Percentiles rank a stretch among this genome's conserved stretches.
These are phyloP conservation scores for Babesia ovis DNA, from an alignment of 169 alveolate species.

Conservation along the genomic window DNA sequence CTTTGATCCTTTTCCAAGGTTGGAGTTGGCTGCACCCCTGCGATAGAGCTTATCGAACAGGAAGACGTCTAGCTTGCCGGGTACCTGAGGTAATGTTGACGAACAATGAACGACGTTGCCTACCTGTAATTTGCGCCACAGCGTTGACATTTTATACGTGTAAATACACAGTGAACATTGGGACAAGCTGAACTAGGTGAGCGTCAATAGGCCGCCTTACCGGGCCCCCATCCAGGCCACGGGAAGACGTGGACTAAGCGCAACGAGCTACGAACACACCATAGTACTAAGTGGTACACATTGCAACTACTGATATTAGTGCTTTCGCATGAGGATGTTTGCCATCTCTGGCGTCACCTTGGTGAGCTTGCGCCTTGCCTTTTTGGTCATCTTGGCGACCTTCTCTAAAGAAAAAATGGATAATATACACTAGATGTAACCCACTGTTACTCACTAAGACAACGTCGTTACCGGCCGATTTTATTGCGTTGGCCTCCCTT, in stretches of 20 bases:
- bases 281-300: neutral
- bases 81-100: slow-evolving; percentile 30
- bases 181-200: neutral
- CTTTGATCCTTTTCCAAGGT: neutral
- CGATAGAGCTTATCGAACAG: slow-evolving; percentile 65
- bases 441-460: slow-evolving; percentile 55
- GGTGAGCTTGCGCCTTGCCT: slow-evolving; percentile 56
- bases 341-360: slow-evolving; percentile 67
- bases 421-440: slow-evolving; percentile 1
- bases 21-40: slow-evolving; percentile 38
- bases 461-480: slow-evolving; percentile 63
- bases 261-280: neutral
- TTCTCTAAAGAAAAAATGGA: slow-evolving; percentile 31
- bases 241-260: neutral
- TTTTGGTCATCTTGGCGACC: slow-evolving; percentile 64
- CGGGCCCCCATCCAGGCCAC: slow-evolving; percentile 20
- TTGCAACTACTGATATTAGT: neutral
- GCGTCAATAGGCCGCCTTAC: slow-evolving; percentile 4
- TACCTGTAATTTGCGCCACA: slow-evolving; percentile 70
- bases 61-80: slow-evolving; percentile 61
- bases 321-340: slow-evolving; percentile 24
- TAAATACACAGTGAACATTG: slow-evolving; percentile 2
- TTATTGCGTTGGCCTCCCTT: slow-evolving; percentile 57
- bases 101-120: neutral
- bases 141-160: slow-evolving; percentile 58